phyloP scores from a whole-genome alignment of 208 protist genomes.

The Trypanosoma grayi region DNA sequence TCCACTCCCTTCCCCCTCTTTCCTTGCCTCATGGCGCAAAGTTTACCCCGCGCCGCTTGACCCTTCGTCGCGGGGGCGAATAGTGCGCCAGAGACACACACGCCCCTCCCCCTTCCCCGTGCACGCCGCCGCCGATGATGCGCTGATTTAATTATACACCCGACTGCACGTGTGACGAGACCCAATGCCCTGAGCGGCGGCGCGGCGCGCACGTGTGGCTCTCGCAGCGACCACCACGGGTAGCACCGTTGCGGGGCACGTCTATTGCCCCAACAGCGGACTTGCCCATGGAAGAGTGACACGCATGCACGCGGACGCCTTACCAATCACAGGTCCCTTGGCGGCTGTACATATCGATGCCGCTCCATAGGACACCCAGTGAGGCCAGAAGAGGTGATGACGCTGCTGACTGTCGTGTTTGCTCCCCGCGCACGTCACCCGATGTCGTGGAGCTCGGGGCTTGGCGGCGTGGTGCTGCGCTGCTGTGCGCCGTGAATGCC shows the following conservation, averaged over 20 bases:
- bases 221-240: not conserved
- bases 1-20: slow-evolving; percentile 10
- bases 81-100: slow-evolving; percentile 1
- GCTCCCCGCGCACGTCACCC: too few species aligned
- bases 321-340: slow-evolving; percentile 31
- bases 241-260: slow-evolving; percentile 24
- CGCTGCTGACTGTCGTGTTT: too few species aligned
- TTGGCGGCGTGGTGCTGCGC: too few species aligned
- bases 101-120: not conserved
- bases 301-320: not conserved
- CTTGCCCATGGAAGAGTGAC: slow-evolving; percentile 33
- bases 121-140: slow-evolving; percentile 1
- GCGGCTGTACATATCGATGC: slow-evolving; percentile 33
- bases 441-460: too few species aligned
- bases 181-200: not conserved
- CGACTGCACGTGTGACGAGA: slow-evolving; percentile 5
- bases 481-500: too few species aligned
- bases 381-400: slow-evolving; percentile 23
- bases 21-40: not conserved
- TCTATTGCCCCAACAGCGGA: slow-evolving; percentile 23
- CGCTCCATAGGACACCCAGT: slow-evolving; percentile 38
- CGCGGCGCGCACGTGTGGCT: not conserved
- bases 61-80: not conserved
- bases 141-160: slow-evolving; percentile 23
- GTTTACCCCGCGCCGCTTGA: not conserved